Evolutionary conservation across 495 filamentous ascomycete genomes (phyloP), one percentile per base, ranked within the genome.

Genomic region (Hypoxylon subgilvum): DNA sequence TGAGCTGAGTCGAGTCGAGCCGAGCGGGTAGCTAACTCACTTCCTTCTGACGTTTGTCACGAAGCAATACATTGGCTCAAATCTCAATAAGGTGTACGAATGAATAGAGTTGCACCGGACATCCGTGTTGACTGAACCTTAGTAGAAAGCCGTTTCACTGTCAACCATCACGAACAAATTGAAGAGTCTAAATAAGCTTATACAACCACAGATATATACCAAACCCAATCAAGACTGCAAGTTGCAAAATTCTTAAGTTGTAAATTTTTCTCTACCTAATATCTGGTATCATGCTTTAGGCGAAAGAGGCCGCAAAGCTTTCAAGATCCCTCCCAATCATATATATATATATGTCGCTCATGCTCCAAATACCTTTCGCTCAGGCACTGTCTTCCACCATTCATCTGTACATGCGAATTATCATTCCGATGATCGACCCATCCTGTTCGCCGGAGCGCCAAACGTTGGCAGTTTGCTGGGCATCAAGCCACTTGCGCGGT

Each of bases 211-310:
- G n/a, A n/a, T n/a, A n/a, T n/a, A n/a, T n/a, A n/a, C n/a, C n/a
- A n/a, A n/a, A n/a, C n/a, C n/a, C n/a, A 27, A 27, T 27, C 3
- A 27, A 27, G 3, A 27, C 4, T 27, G 23, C n/a, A n/a, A n/a
- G 8, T 8, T 27, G 23, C 23, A 46, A 35, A 9, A 42, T 18
- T 41, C 30, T 40, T 56, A 62, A 51, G 47, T 41, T 43, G 36
- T 42, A 43, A 30, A 49, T 45, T 43, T 59, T 58, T 64, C 39
- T 58, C 49, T 64, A 59, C 49, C 47, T 50, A 13, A n/a, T n/a
- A n/a, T n/a, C 22, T 64, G 61, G 61, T 64, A 64, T 64, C 61
- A 59, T 59, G 49, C 50, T 34, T 51, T 45, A 34, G 52, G 50
- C 54, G 50, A 54, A 27, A 47, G 42, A 51, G 51, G 54, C 44